Evolutionary conservation across 1,284 basidiomycete species (phyloP), one percentile per base, ranked within the genome.

Genomic region (Pascua guehoae): DNA sequence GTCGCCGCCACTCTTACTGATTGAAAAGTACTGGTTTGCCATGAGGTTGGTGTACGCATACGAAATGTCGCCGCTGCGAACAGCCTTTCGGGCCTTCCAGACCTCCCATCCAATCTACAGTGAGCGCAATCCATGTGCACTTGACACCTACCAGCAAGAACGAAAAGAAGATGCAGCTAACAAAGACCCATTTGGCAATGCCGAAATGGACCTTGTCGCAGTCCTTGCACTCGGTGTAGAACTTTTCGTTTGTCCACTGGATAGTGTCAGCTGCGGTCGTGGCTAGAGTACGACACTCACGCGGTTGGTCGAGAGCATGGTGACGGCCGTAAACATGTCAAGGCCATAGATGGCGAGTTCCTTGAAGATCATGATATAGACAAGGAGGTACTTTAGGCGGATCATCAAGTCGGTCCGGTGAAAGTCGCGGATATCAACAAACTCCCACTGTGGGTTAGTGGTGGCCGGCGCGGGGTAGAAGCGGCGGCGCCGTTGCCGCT

Each of bases 1-100:
- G 24, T 32, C 7, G 24, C 24, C 24, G 24, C 24, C 3, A 7
- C 24, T 32, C 24, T 32, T 32, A 32, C 24, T 85, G 51, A 96
- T 84, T 43, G 89, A 91, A 77, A 93, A 94, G 74, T 94, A 95
- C 74, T 93, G 85, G 77, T 98, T 93, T 64, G 92, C 92, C 87
- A 97, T 89, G 69, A 98, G 85, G 72, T 98, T 98, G 66, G 94
- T 97, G 79, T 92, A 96, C 38, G 92, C 89, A 71, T 92, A 96
- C 47, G 91, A 93, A 66, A 98, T 98, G 78, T 98, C 96, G 66
- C 92, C 85, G 72, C 90, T 93, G 37, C 86, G 85, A 70, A 98
- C 88, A 70, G 98, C 96, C 76, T 88, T 90, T 76, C 91, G 88
- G 32, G 93, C 83, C 77, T 97, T 98, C 75, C 87, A 85, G 2